Percentiles rank a stretch among this genome's conserved stretches.
Conservation (phyloP, 257 asterid species). For the Handroanthus guayacan region DNA sequence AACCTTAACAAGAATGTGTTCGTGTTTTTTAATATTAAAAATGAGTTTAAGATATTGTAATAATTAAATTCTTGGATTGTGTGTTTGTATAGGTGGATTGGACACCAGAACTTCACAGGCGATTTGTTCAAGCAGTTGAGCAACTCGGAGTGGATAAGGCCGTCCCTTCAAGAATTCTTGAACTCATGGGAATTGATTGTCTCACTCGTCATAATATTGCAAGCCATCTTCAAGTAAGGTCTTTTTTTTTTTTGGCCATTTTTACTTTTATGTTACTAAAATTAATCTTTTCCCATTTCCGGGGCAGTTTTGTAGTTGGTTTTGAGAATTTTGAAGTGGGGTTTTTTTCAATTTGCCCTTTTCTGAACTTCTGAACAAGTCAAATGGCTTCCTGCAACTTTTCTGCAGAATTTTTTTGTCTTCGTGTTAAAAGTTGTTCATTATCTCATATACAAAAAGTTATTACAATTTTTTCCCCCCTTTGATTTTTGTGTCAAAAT, state of each 20-base stretch:
- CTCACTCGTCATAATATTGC: constrained; percentile 98
- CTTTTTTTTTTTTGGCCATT: background rate
- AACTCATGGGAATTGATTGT: constrained; percentile 93
- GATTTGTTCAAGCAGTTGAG: constrained; percentile 95
- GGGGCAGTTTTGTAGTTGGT: background rate
- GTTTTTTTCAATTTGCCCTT: background rate
- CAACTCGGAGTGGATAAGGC: constrained; percentile 95
- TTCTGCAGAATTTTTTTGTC: constrained; percentile 36
- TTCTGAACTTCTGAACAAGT: constrained; percentile 22
- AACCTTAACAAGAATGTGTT: constrained; percentile 26
- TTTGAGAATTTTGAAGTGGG: background rate
- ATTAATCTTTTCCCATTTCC: background rate
- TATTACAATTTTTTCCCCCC: background rate
- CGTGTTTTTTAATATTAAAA: background rate
- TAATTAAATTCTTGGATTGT: constrained; percentile 34
- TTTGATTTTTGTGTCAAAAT: constrained; percentile 20
- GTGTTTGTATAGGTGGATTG: constrained; percentile 83
- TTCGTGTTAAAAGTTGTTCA: constrained; percentile 6
- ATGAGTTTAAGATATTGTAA: background rate
- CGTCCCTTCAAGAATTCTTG: constrained; percentile 93
- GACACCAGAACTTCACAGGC: constrained; percentile 94
- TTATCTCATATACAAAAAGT: too few relatives aligned
- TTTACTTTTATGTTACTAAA: background rate
- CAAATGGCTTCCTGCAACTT: constrained; percentile 25
- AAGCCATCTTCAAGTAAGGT: constrained; percentile 90